A percentile compares a stretch with the other conserved stretches of the same genome.
Conservation (phyloP, 208 protist genomes). For the Trypanosomatidae sp. region DNA sequence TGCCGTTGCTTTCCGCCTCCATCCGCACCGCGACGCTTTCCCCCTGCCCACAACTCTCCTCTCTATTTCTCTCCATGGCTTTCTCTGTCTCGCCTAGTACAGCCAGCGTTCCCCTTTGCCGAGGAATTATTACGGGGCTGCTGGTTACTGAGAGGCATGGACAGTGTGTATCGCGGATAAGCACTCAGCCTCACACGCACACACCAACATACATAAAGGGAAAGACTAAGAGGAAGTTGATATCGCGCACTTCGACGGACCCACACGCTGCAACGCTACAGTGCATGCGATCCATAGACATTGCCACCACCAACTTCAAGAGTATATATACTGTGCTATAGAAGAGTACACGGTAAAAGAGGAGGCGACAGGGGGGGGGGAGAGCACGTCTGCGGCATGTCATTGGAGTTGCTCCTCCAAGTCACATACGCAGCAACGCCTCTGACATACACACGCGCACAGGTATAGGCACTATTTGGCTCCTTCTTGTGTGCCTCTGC, state of each 20-base stretch:
- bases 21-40: not conserved
- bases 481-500: not conserved
- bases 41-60: not conserved
- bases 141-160: not conserved
- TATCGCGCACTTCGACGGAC: not conserved
- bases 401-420: not conserved
- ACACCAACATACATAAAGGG: not conserved
- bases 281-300: not conserved
- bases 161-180: not conserved
- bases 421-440: not conserved
- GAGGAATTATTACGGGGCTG: not conserved
- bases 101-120: not conserved
- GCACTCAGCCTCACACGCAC: not conserved
- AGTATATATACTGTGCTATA: not conserved
- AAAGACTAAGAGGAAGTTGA: not conserved
- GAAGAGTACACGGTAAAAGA: not conserved
- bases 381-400: not conserved
- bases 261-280: not conserved
- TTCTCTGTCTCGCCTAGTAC: not conserved
- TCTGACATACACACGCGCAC: not conserved
- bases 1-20: not conserved
- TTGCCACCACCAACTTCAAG: not conserved
- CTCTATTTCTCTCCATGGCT: not conserved
- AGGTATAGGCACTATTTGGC: not conserved
- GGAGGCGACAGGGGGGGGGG: not conserved